Evolutionary conservation across 2,329 filamentous ascomycete genomes (phyloP), one percentile per base, ranked within the genome.

Genomic region (Sarocladium strictum): DNA sequence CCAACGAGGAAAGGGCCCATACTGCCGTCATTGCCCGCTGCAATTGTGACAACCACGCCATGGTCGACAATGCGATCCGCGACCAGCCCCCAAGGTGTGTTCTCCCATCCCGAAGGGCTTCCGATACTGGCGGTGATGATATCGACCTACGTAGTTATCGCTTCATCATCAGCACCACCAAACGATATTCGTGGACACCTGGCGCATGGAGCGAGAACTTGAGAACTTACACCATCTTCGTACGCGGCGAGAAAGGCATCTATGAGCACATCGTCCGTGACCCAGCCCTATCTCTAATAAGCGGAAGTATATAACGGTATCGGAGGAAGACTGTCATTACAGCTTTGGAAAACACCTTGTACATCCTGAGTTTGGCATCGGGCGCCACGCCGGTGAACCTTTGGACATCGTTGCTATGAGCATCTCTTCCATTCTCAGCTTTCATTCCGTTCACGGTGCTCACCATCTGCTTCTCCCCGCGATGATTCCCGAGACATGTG

Each of bases 81-180:
- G 2, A 70, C 59, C 1, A 62, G 57, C 1, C 64, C 66, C 67
- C 63, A 68, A 11, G 66, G 65, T 35, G 66, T 66, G 19, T 61
- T 52, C 32, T 56, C 47, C 54, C 59, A 64, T 23, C 69, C 69
- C 15, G 60, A 59, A 9, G 61, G 54, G 6, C 53, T 53, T 1
- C 65, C 64, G 37, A 68, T 63, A 41, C 62, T 64, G n/a, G 62
- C 58, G 11, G 64, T 67, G 56, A 71, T 68, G 38, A 72, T 59
- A 47, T 70, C 68, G 19, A 55, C 47, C 47, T 49, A 7, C 24
- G 9, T 4, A 43, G 9, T 7, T 12, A n/a, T 38, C 35, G 15
- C 29, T n/a, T 15, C 23, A 43, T 17, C 38, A 17, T 26, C 23
- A 15, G 12, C 23, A 23, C 3, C 5, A 6, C 12, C 29, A 7